Evolutionary conservation across 345 rosid genomes (phyloP), one percentile per base, ranked within the genome.

Genomic region (Boechera divaricarpa): DNA sequence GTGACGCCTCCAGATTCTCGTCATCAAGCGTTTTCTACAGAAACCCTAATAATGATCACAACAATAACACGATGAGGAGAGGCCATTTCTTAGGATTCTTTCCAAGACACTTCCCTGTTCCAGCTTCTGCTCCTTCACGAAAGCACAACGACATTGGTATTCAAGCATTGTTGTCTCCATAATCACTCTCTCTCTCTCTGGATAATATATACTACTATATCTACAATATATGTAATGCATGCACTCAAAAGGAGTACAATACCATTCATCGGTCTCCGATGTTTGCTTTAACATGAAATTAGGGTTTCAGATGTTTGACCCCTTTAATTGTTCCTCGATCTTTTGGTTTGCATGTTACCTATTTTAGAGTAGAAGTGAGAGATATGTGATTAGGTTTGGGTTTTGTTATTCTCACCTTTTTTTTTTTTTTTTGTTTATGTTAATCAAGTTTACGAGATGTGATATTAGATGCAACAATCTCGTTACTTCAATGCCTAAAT

Each of bases 121-220:
- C 98, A 47, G 80, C 87, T 67, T 94, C 98, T 44, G 98, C 89
- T 67, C 98, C 98, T 67, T 94, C 98, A 63, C 82, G 96, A 81
- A 90, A 88, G 75, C 97, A 91, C 84, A 94, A 94, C 69, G 93
- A 77, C 69, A 85, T 94, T 83, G 98, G 97, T 58, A 41, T 66
- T 49, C 77, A 78, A 66, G 63, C 73, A 72, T 81, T 86, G 55
- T 82, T 90, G 68, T 82, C 76, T 71, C 87, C 90, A 84, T 84
- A 80, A 80, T 88, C 85, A 91, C 24, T 82, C 79, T 83, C 56
- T 39, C 73, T 67, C 62, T 63, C 53, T 61, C 32, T 61, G 6
- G 32, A 60, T 62, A 13, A 45, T 7, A 32, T 54, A 54, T 54
- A 10, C 15, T 26, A 41, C 16, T 26, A 36, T 24, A 8, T 67